Percentiles rank a stretch among this genome's conserved stretches.
Evolutionary conservation across 345 rosid species (phyloP).

Genomic region (Gossypium raimondii): DNA sequence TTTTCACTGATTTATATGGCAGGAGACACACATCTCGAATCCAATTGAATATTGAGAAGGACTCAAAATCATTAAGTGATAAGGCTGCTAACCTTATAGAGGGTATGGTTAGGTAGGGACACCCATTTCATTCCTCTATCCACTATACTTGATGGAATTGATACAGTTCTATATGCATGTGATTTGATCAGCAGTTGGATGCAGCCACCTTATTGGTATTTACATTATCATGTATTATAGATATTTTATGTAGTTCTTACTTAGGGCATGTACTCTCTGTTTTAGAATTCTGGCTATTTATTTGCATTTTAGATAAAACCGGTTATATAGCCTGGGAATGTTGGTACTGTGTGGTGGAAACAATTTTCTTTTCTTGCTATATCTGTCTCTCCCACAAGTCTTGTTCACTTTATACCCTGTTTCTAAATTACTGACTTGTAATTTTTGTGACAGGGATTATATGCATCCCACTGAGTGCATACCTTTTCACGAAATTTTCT

Average conservation of each 20-base stretch:
- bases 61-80: conserved; percentile 44
- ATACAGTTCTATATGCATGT: neutral
- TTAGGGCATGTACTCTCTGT: neutral
- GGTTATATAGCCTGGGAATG: neutral
- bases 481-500: conserved; percentile 68
- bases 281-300: conserved; percentile 3
- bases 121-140: neutral
- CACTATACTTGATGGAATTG: neutral
- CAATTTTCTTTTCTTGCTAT: neutral
- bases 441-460: conserved; percentile 49
- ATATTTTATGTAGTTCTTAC: neutral
- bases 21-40: conserved; percentile 58
- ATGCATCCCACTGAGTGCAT: conserved; percentile 73
- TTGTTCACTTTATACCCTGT: neutral
- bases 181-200: neutral
- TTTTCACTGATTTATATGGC: conserved; percentile 25
- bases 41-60: conserved; percentile 37
- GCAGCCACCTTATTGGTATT: neutral
- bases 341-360: neutral
- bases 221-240: neutral
- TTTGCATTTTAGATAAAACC: conserved; percentile 10
- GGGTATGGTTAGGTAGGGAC: conserved; percentile 58
- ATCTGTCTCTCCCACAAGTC: neutral
- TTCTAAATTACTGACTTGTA: conserved; percentile 3
- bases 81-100: conserved; percentile 53